Evolutionary conservation across 371 early-diverging fungal genomes (phyloP).

Genomic region (Sporodiniella umbellata): DNA sequence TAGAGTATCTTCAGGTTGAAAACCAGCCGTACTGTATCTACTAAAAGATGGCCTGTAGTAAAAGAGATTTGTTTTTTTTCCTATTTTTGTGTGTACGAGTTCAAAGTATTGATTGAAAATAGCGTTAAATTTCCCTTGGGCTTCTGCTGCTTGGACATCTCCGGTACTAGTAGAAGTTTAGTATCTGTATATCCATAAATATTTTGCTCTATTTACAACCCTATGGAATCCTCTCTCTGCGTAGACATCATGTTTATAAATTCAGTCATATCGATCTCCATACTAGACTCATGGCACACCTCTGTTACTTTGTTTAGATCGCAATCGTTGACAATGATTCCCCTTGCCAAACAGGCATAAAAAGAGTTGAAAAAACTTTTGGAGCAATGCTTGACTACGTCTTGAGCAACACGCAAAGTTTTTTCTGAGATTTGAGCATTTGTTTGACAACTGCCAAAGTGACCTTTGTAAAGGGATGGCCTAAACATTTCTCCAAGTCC

Average conservation of each 20-base stretch:
- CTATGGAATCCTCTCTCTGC: constrained; percentile 30
- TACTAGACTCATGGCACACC: constrained; percentile 55
- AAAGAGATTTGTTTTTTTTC: constrained; percentile 44
- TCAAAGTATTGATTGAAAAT: constrained; percentile 65
- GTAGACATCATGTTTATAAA: constrained; percentile 64
- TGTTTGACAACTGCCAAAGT: constrained; percentile 17
- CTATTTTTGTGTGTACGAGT: constrained; percentile 40
- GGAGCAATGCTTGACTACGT: constrained; percentile 41
- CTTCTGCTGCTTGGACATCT: constrained; percentile 31
- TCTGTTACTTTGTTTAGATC: constrained; percentile 59
- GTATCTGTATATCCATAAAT: neutral
- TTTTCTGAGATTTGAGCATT: constrained; percentile 28
- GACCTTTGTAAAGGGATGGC: constrained; percentile 33
- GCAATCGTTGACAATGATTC: constrained; percentile 43
- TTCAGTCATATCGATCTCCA: constrained; percentile 72
- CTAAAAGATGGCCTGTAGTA: constrained; percentile 64
- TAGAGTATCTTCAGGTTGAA: constrained; percentile 2
- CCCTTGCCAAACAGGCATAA: constrained; percentile 61
- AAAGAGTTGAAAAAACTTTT: constrained; percentile 63
- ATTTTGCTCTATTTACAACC: constrained; percentile 29
- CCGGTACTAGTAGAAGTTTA: constrained; percentile 10
- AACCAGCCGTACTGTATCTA: constrained; percentile 7
- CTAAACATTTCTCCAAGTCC: constrained; percentile 32
- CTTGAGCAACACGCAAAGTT: constrained; percentile 33
- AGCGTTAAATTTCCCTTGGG: constrained; percentile 48